Evolutionary conservation across 441 rosid species (phyloP), one percentile per base, ranked within the genome.

Genomic region (Brassica balearica): DNA sequence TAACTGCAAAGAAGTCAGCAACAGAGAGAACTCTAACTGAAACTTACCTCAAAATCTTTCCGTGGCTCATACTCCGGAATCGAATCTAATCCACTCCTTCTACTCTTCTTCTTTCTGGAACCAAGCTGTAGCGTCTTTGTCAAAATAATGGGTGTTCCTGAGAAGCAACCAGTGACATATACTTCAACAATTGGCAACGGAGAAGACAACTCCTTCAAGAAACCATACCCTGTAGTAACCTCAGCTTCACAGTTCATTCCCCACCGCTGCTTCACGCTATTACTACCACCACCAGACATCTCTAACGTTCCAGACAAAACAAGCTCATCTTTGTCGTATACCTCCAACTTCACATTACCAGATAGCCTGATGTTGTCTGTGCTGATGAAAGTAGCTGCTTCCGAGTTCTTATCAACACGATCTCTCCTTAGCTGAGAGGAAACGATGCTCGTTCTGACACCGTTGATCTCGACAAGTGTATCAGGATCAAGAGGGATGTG

Each of bases 121-220:
- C 87, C 76, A 80, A 85, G 85, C 80, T 82, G 85, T 63, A 90
- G 72, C 43, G 84, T 89, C 85, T 84, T 84, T 5, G 92, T 87
- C 74, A 90, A 82, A 63, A 90, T 86, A 27, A 88, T 86, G 1
- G 92, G 95, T 72, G 78, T 78, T 34, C 89, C 91, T 10, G 80
- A 82, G 86, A 84, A 88, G 15, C 90, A 85, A 36, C 91, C 92
- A 22, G 92, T 88, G 32, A 90, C 89, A 77, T 87, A 90, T 17
- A 90, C 92, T 81, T 90, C 95, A 66, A 88, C 73, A 48, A 75
- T 77, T 41, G 90, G 89, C 8, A 85, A 79, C 58, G 5, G 34
- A 70, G 86, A 84, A 38, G 77, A 79, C 36, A 82, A 82, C 64
- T 81, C 34, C 34, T 85, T 83, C 75, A 86, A 69, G 77, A 86